Percentiles rank a stretch among this genome's conserved stretches.
These are phyloP conservation scores for Podila epicladia DNA, from an alignment of 192 early-diverging fungal species.

Conservation along the genomic window DNA sequence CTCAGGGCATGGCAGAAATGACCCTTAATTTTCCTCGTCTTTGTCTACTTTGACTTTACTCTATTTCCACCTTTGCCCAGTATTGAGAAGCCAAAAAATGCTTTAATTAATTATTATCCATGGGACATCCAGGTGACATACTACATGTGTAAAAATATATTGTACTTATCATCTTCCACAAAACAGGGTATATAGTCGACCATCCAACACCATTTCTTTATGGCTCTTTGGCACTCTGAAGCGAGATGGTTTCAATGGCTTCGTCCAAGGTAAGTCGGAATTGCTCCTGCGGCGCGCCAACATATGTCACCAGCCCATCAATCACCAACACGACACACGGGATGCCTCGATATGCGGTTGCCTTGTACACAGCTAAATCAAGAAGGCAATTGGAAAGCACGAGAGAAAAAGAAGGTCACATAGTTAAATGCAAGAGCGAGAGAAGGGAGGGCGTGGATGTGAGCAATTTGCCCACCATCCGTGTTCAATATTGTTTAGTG, in stretches of 20 bases:
- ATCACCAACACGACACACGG: constrained; percentile 34
- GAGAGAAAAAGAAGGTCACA: neutral
- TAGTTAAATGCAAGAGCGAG: neutral
- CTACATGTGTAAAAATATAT: no score
- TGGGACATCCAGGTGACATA: no score
- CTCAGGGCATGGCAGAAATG: no score
- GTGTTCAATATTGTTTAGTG: no score
- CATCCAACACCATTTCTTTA: neutral
- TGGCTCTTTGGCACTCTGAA: constrained; percentile 6
- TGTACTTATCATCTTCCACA: no score
- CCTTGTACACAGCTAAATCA: constrained; percentile 35
- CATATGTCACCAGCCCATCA: constrained; percentile 31
- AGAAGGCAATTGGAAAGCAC: neutral
- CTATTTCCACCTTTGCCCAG: no score
- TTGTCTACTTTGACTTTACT: no score
- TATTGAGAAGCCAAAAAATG: no score
- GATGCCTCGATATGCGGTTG: constrained; percentile 38
- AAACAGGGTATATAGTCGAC: no score
- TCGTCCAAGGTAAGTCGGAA: constrained; percentile 21
- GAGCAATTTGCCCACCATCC: no score
- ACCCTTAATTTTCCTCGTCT: no score
- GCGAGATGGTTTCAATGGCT: neutral
- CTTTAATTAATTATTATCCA: no score
- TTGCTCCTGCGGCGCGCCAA: constrained; percentile 33
- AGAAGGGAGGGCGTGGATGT: neutral